Base-by-base conservation (phyloP, 805 yeast genomes). In the Candida koratica region DNA sequence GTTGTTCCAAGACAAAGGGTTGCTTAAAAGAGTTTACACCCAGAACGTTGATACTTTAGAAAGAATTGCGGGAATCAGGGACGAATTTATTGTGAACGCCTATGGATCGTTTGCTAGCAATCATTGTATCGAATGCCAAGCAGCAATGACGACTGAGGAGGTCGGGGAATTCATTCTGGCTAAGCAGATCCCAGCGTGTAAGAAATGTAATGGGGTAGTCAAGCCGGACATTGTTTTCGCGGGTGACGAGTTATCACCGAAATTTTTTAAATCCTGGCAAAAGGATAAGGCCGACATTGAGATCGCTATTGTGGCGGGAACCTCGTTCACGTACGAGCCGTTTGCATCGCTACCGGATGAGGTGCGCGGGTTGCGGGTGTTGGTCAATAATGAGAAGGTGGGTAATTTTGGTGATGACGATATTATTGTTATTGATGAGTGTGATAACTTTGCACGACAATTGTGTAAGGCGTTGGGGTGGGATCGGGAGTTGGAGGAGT, bases 201-300 rank as follows among this genome's bases (percentile, higher is more conserved):
- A 51, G 11, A 51, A 64, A 12, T 90, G 97, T 51, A 54, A 63
- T 4, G 95, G 96, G 0, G 71, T 77, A 19, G 85, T 93, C 17
- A 90, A 90, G 53, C 98, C 97, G 0, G 90, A 85, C 51, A 93
- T 90, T 47, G 96, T 88, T 1, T 90, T 90, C 51, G 93, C 88
- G 61, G 97, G 97, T 3, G 98, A 90, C 56, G 73, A 80, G 2
- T 66, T 90, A 17, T 97, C 97, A 0, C 49, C 48, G 1, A 61
- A 65, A 37, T 85, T 88, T 50, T 89, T 84, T 56, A 74, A 75
- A 2, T 48, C 58, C 9, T 80, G 93, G 84, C 90, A 82, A 3
- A 63, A 65, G 14, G 76, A 74, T 41, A 53, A 51, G 9, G 72
- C 64, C 2, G 64, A 68, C 1, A 67, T 79, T 17, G 87, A 81